Evolutionary conservation across 1,139 yeast genomes (phyloP).

Genomic region (Suhomyces terraborum): DNA sequence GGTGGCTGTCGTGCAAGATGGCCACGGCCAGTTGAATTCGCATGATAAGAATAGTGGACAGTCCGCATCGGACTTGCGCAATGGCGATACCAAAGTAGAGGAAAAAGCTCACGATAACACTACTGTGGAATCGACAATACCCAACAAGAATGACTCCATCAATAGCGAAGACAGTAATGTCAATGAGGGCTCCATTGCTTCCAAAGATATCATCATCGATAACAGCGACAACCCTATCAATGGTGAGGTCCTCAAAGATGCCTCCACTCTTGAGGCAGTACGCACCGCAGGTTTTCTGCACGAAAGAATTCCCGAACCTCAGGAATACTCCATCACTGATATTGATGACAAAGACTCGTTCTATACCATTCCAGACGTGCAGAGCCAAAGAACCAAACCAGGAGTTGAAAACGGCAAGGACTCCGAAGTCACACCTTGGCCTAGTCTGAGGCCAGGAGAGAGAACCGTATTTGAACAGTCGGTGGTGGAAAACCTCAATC

Average conservation of each 20-base stretch:
- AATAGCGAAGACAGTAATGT: too few species aligned
- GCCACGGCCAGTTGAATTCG: too few species aligned
- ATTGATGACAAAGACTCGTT: constrained; percentile 10
- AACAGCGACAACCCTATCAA: too few species aligned
- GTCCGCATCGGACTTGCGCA: too few species aligned
- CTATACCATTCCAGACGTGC: constrained; percentile 11
- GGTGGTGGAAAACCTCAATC: constrained; percentile 35
- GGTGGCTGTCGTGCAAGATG: too few species aligned
- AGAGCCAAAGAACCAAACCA: constrained; percentile 1
- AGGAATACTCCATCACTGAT: constrained; percentile 5
- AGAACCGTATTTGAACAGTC: constrained; percentile 38
- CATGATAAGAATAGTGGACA: too few species aligned
- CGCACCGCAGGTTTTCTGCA: constrained; percentile 1
- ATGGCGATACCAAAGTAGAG: too few species aligned
- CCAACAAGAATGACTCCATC: too few species aligned
- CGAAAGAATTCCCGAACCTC: constrained; percentile 3
- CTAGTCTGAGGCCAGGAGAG: background rate
- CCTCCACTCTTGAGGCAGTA: background rate
- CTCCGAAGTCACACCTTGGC: background rate
- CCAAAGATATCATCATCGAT: too few species aligned
- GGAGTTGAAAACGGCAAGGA: background rate
- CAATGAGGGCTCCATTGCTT: too few species aligned
- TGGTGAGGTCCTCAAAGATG: background rate
- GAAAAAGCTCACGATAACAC: too few species aligned
- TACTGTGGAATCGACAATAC: too few species aligned